These are phyloP conservation scores for Mycotypha africana DNA, from an alignment of 371 early-diverging fungal genomes.

Conservation along the genomic window DNA sequence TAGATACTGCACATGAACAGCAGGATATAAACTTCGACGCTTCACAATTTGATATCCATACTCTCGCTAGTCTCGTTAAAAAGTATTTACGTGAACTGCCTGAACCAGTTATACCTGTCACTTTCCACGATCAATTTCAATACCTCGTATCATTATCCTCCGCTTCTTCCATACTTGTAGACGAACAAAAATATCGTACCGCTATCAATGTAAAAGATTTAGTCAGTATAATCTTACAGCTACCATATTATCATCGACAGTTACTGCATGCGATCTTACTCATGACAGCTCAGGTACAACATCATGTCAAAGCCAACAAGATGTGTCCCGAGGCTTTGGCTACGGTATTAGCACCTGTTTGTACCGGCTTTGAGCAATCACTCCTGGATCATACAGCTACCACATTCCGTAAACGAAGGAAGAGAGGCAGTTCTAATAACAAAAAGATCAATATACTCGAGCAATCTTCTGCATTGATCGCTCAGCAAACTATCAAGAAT, in stretches of 20 bases:
- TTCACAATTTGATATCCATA: conserved; percentile 32
- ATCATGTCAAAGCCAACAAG: conserved; percentile 20
- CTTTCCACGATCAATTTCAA: conserved; percentile 27
- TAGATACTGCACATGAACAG: no score
- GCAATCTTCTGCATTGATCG: conserved; percentile 11
- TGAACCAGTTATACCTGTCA: conserved; percentile 34
- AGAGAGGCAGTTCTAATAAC: background rate
- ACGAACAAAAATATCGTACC: no score
- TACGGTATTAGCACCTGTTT: conserved; percentile 39
- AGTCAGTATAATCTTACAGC: conserved; percentile 14
- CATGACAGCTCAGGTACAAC: conserved; percentile 20
- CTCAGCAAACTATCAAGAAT: conserved; percentile 22
- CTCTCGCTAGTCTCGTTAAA: conserved; percentile 38
- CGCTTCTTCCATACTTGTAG: no score
- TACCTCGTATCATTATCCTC: background rate
- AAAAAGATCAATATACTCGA: background rate
- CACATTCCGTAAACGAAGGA: conserved; percentile 3
- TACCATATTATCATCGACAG: conserved; percentile 33
- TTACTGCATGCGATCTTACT: conserved; percentile 29
- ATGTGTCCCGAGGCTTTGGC: conserved; percentile 44
- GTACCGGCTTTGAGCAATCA: conserved; percentile 35
- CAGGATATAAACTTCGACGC: conserved; percentile 27
- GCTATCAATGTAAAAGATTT: background rate
- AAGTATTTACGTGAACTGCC: conserved; percentile 39
- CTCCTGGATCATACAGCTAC: conserved; percentile 10